Evolutionary conservation across 2,329 filamentous ascomycete species (phyloP).

Genomic region (Lecanicillium sp.): DNA sequence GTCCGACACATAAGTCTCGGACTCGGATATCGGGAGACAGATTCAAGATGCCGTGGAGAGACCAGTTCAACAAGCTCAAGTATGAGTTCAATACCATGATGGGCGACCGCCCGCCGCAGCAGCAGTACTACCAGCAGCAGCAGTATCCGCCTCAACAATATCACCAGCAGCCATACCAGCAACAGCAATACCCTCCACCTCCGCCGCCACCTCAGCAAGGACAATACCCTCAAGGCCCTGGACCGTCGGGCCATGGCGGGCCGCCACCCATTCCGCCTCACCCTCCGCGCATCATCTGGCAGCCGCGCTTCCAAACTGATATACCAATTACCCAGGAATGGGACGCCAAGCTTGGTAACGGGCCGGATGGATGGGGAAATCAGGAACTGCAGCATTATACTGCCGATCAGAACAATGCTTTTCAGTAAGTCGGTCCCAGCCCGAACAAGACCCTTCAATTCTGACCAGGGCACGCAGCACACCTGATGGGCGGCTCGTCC

Average conservation of each 20-base stretch:
- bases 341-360: constrained; percentile 44
- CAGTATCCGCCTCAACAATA: constrained; percentile 14
- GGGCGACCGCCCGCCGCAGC: constrained; percentile 7
- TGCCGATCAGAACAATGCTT: constrained; percentile 39
- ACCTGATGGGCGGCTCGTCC: constrained; percentile 40
- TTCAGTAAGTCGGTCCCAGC: constrained; percentile 32
- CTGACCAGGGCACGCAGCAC: constrained; percentile 22
- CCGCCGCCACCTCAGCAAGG: constrained; percentile 11
- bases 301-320: constrained; percentile 38
- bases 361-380: constrained; percentile 55
- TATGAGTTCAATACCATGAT: constrained; percentile 28
- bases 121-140: constrained; percentile 12
- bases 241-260: constrained; percentile 10
- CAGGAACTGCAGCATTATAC: constrained; percentile 53
- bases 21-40: too few relatives aligned
- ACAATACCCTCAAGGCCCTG: background rate
- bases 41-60: constrained; percentile 26
- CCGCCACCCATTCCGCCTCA: constrained; percentile 11
- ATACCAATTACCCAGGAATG: constrained; percentile 42
- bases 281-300: constrained; percentile 37
- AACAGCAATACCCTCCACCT: constrained; percentile 12
- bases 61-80: constrained; percentile 30
- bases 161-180: constrained; percentile 9
- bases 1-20: too few relatives aligned
- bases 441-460: background rate